Evolutionary conservation across 805 yeast genomes (phyloP).

Genomic region (Helenozyma baotianmanensis): DNA sequence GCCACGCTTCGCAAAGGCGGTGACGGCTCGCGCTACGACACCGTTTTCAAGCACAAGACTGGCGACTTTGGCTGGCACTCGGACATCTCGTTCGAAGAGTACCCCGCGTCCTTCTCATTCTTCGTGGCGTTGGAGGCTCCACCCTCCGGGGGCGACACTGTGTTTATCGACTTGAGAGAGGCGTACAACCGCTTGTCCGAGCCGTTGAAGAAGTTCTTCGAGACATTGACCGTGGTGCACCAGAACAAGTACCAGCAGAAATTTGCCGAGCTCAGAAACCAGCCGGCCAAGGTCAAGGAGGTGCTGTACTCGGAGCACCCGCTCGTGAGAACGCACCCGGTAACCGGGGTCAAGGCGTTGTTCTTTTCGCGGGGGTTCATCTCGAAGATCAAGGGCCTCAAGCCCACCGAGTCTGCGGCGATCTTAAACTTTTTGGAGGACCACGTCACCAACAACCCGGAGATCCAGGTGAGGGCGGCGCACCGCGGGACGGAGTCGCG

Average conservation of each 20-base stretch:
- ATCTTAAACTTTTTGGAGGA: conserved; percentile 20
- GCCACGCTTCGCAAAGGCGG: conserved; percentile 22
- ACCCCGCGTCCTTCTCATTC: conserved; percentile 22
- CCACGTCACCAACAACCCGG: conserved; percentile 21
- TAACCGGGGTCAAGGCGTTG: conserved; percentile 22
- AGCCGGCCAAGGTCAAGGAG: conserved; percentile 16
- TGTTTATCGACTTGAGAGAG: conserved; percentile 22
- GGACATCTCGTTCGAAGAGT: conserved; percentile 22
- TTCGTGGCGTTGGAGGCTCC: conserved; percentile 26
- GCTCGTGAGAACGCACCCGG: conserved; percentile 26
- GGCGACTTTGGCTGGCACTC: conserved; percentile 19
- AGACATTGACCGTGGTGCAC: conserved; percentile 20
- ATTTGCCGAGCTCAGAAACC: conserved; percentile 11
- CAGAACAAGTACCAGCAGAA: conserved; percentile 20
- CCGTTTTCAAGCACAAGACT: conserved; percentile 12
- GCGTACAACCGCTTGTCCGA: conserved; percentile 24
- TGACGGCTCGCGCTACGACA: conserved; percentile 14
- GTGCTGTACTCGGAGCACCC: conserved; percentile 24
- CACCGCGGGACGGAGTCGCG: conserved; percentile 21
- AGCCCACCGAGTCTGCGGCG: conserved; percentile 19
- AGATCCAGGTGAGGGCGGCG: conserved; percentile 22
- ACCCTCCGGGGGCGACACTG: conserved; percentile 24
- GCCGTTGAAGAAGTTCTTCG: conserved; percentile 18
- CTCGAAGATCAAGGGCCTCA: conserved; percentile 21
- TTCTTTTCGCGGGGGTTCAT: conserved; percentile 20